Conservation (phyloP, 495 filamentous ascomycete genomes). For the Penicillium subrubescens region DNA sequence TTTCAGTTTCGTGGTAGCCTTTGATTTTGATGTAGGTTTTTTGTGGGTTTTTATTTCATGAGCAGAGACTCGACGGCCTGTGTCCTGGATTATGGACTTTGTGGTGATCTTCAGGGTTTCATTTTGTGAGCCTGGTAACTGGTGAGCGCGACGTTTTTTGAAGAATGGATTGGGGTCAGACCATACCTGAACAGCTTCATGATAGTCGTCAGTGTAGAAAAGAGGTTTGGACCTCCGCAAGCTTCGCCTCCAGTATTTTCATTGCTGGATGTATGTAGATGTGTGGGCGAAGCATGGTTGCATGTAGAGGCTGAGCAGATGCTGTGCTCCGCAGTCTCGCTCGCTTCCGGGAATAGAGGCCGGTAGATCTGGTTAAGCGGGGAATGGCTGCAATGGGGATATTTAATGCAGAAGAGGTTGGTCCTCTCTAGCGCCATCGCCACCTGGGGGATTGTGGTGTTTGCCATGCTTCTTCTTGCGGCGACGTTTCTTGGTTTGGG, state of each 20-base stretch:
- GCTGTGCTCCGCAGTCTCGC: neutral
- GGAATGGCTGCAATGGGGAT: neutral
- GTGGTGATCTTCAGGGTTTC: neutral
- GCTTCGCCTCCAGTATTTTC: neutral
- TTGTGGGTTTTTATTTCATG: neutral
- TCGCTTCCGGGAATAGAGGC: neutral
- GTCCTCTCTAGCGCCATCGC: constrained; percentile 18
- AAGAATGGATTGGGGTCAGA: neutral
- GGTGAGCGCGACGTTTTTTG: neutral
- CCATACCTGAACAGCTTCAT: neutral
- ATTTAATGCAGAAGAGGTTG: constrained; percentile 24
- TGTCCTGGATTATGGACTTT: neutral
- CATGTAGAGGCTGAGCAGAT: neutral
- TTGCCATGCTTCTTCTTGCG: constrained; percentile 34
- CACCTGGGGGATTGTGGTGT: constrained; percentile 13
- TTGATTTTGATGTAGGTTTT: neutral
- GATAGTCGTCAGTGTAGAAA: neutral
- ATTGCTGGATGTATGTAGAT: neutral
- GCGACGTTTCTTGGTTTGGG: constrained; percentile 19
- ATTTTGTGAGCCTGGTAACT: neutral
- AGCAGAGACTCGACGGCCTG: neutral
- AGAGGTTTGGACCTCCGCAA: neutral
- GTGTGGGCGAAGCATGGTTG: neutral
- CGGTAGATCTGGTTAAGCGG: neutral
- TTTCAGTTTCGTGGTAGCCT: neutral